Conservation (phyloP, 148 eudicot species). For the Spergularia marina region DNA sequence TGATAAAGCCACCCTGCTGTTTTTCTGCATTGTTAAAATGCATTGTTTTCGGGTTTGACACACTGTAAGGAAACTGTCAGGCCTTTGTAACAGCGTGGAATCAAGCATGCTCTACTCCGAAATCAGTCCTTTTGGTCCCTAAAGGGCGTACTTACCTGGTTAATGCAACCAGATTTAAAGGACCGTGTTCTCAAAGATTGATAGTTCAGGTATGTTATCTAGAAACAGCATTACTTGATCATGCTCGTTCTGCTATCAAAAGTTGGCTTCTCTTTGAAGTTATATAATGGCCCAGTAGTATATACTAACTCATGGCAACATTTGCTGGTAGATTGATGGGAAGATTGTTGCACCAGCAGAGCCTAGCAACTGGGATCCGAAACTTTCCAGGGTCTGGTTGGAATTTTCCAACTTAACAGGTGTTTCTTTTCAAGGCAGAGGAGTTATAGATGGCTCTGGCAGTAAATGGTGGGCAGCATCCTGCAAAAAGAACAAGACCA, state of each 20-base stretch:
- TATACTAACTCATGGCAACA: not conserved
- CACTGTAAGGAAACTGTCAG: slow-evolving; percentile 29
- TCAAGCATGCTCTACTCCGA: slow-evolving; percentile 65
- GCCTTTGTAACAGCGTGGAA: slow-evolving; percentile 85
- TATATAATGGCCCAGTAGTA: not conserved
- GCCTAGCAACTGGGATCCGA: slow-evolving; percentile 77
- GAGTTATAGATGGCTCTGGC: slow-evolving; percentile 96
- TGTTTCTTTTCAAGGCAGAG: slow-evolving; percentile 74
- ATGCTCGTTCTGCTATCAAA: not conserved
- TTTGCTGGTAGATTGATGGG: slow-evolving; percentile 65
- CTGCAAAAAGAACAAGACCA: slow-evolving; percentile 90
- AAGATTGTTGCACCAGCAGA: slow-evolving; percentile 88
- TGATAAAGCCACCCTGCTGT: not conserved
- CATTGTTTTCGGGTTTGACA: slow-evolving; percentile 4
- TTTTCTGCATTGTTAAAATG: slow-evolving; percentile 1
- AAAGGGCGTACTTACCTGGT: slow-evolving; percentile 63
- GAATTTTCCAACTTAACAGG: slow-evolving; percentile 63
- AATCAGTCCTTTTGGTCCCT: slow-evolving; percentile 81
- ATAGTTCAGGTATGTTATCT: slow-evolving; percentile 55
- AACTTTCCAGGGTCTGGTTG: slow-evolving; percentile 63
- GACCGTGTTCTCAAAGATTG: slow-evolving; percentile 72
- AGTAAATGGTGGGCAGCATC: slow-evolving; percentile 99
- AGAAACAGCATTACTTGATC: not conserved
- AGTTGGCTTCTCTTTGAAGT: slow-evolving; percentile 1
- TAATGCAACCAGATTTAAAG: slow-evolving; percentile 80